phyloP scores from a whole-genome alignment of 2,329 filamentous ascomycete species.

The Talaromyces sp. region DNA sequence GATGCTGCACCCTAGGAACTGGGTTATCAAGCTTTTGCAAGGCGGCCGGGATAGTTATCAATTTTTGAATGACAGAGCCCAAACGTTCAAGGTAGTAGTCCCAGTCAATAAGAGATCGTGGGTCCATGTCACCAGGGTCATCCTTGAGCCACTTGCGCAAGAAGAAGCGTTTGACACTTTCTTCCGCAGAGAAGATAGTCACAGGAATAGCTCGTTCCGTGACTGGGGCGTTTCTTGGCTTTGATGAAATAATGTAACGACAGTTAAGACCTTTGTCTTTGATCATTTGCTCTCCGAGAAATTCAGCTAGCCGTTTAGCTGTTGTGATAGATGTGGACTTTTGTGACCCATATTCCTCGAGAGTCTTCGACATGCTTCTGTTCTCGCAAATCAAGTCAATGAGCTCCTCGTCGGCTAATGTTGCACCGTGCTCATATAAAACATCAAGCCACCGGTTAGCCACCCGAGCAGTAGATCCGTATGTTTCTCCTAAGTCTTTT shows the following conservation, averaged over 20 bases:
- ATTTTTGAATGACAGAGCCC: conserved; percentile 95
- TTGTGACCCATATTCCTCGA: conserved; percentile 91
- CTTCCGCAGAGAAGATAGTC: conserved; percentile 93
- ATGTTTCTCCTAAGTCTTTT: conserved; percentile 78
- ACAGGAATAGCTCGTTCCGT: conserved; percentile 93
- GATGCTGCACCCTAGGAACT: conserved; percentile 86
- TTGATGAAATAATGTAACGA: conserved; percentile 96
- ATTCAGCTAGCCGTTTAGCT: conserved; percentile 88
- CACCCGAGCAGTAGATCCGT: conserved; percentile 84
- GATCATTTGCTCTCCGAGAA: conserved; percentile 96
- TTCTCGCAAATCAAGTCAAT: conserved; percentile 99
- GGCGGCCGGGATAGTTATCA: conserved; percentile 96
- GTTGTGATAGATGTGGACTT: conserved; percentile 99
- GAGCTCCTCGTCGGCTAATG: conserved; percentile 89
- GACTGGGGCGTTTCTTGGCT: conserved; percentile 80
- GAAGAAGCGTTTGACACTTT: conserved; percentile 79
- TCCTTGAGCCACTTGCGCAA: conserved; percentile 94
- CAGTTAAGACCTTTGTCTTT: conserved; percentile 99
- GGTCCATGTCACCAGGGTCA: conserved; percentile 85
- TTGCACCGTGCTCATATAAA: conserved; percentile 77
- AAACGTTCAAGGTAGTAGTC: conserved; percentile 94
- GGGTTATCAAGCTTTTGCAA: conserved; percentile 93
- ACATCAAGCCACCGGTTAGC: conserved; percentile 97
- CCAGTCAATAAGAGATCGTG: conserved; percentile 87
- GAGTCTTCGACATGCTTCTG: conserved; percentile 92